Conservation (phyloP, 139 green algal species). For the Chlorella sorokiniana region DNA sequence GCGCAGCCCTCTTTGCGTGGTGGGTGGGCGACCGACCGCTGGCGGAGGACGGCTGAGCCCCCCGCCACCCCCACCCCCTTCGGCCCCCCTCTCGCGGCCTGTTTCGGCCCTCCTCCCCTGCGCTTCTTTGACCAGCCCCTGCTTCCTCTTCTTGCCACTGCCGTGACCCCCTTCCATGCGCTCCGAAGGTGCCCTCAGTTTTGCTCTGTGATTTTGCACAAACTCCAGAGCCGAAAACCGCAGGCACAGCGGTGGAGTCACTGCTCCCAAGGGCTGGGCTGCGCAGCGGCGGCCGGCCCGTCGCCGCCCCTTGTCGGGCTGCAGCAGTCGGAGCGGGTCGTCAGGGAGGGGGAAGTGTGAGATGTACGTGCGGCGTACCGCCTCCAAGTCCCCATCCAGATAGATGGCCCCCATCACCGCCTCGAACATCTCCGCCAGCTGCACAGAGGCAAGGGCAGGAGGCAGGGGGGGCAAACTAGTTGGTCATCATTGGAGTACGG, state of each 20-base stretch:
- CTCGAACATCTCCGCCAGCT: slow-evolving; percentile 26
- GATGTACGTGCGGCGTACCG: slow-evolving; percentile 16
- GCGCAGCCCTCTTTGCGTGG: slow-evolving; percentile 54
- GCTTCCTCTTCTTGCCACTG: no score
- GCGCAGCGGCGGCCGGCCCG: neutral
- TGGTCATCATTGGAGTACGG: no score
- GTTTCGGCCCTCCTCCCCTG: neutral
- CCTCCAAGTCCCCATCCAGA: slow-evolving; percentile 8
- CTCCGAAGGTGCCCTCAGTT: neutral
- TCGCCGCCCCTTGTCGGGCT: slow-evolving; percentile 11
- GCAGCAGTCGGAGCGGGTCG: slow-evolving; percentile 17
- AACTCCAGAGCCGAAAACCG: no score
- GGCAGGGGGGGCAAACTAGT: neutral
- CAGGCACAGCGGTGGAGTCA: no score
- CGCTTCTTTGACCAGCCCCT: neutral
- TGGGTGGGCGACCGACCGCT: slow-evolving; percentile 65
- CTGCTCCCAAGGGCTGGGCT: neutral
- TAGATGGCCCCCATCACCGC: slow-evolving; percentile 20
- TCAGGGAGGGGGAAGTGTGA: slow-evolving; percentile 17
- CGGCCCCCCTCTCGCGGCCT: no score
- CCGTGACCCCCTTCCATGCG: no score
- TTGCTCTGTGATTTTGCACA: no score
- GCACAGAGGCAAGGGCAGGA: neutral
- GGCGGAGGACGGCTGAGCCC: slow-evolving; percentile 46
- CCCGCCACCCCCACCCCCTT: no score